Evolutionary conservation across 352 stramenopile species (phyloP).

Genomic region (Phytophthora cactorum): DNA sequence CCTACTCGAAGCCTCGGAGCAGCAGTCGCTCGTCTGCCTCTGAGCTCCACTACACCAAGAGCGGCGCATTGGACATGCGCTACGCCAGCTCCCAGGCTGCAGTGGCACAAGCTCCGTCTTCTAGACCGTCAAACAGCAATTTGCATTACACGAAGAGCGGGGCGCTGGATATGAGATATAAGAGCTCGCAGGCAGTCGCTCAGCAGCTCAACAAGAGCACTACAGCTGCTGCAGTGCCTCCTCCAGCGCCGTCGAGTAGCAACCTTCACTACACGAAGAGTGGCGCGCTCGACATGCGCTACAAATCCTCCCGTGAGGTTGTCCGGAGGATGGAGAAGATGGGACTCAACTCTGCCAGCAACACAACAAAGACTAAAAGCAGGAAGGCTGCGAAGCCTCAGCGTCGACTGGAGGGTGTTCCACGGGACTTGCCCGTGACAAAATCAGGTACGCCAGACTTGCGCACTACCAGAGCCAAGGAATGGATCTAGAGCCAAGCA

Average conservation of each 20-base stretch:
- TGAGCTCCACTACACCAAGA: slow-evolving; percentile 34
- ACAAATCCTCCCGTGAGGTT: slow-evolving; percentile 31
- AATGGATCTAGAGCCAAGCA: slow-evolving; percentile 39
- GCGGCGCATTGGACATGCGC: slow-evolving; percentile 29
- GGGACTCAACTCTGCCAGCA: slow-evolving; percentile 5
- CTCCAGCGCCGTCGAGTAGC: slow-evolving; percentile 8
- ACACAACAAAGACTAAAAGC: not conserved
- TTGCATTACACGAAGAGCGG: slow-evolving; percentile 37
- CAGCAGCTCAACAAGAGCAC: slow-evolving; percentile 19
- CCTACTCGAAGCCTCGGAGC: slow-evolving; percentile 4
- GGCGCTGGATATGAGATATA: slow-evolving; percentile 32
- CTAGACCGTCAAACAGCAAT: slow-evolving; percentile 4
- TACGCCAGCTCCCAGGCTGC: slow-evolving; percentile 28
- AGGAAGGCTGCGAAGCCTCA: slow-evolving; percentile 18
- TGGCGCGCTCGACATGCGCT: slow-evolving; percentile 35
- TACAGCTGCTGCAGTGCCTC: not conserved
- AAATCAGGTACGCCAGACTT: slow-evolving; percentile 33
- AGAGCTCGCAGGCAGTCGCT: slow-evolving; percentile 24
- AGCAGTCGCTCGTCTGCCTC: slow-evolving; percentile 12
- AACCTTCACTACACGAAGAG: slow-evolving; percentile 31
- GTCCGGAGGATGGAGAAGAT: slow-evolving; percentile 31
- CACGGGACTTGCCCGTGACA: slow-evolving; percentile 28
- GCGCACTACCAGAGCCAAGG: slow-evolving; percentile 29
- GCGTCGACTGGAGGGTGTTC: slow-evolving; percentile 10
- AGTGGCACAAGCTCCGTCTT: slow-evolving; percentile 2